Evolutionary conservation across 208 protist species (phyloP).

Genomic region (Leishmania braziliensis): DNA sequence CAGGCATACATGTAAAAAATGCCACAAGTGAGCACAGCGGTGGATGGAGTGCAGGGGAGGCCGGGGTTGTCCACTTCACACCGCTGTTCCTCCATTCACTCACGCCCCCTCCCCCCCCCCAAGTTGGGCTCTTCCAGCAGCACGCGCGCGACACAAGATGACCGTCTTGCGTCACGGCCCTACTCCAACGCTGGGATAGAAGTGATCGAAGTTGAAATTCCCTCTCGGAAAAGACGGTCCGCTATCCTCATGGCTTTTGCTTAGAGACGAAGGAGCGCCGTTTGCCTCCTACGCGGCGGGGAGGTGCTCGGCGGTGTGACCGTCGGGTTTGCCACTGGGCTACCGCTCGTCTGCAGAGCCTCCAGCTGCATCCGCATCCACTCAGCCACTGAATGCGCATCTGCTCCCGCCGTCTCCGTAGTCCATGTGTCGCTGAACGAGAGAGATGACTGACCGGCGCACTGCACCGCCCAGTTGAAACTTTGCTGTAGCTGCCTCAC

Average conservation of each 20-base stretch:
- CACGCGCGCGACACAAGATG: background rate
- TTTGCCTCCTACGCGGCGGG: background rate
- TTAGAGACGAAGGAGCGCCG: background rate
- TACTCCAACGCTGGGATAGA: background rate
- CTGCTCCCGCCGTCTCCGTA: background rate
- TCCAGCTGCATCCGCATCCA: slow-evolving; percentile 8
- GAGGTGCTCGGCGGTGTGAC: background rate
- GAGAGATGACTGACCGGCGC: slow-evolving; percentile 45
- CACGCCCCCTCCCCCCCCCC: background rate
- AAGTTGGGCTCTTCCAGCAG: background rate
- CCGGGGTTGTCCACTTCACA: background rate
- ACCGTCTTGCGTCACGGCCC: background rate
- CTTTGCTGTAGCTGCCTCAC: slow-evolving; percentile 40
- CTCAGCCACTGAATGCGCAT: background rate
- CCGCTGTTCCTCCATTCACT: background rate
- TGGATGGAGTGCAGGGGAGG: too few relatives aligned
- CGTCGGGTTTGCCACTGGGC: background rate
- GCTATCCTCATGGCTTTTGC: too few relatives aligned
- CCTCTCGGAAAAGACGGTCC: background rate
- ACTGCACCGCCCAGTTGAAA: slow-evolving; percentile 61
- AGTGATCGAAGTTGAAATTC: background rate
- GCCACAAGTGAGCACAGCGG: background rate
- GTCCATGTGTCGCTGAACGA: slow-evolving; percentile 21
- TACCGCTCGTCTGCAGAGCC: background rate
- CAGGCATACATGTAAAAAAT: background rate